These are phyloP conservation scores for Myrmaecium sp. DNA, from an alignment of 2,329 filamentous ascomycete species.

Conservation along the genomic window DNA sequence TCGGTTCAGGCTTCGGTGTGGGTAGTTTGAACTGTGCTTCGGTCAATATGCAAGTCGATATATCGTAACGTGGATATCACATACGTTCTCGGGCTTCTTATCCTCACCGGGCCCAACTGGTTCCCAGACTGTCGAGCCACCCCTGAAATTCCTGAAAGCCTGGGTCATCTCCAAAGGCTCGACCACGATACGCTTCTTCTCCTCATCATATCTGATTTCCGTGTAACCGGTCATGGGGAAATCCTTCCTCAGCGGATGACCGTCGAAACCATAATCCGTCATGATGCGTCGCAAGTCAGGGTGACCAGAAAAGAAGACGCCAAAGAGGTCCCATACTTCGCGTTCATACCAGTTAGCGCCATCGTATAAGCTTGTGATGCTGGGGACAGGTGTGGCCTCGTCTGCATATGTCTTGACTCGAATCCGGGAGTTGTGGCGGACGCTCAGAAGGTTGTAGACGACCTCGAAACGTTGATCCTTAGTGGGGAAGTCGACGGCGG, in stretches of 20 bases:
- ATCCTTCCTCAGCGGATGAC: constrained; percentile 91
- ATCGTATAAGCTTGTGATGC: constrained; percentile 70
- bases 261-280: constrained; percentile 99
- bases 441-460: constrained; percentile 91
- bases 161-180: constrained; percentile 96
- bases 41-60: constrained; percentile 4
- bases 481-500: constrained; percentile 88
- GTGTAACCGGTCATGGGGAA: constrained; percentile 97
- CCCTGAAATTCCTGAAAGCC: constrained; percentile 96
- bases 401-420: constrained; percentile 98
- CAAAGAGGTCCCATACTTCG: constrained; percentile 94
- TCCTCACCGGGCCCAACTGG: constrained; percentile 57
- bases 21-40: constrained; percentile 68
- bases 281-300: constrained; percentile 94
- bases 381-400: constrained; percentile 84
- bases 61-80: constrained; percentile 12
- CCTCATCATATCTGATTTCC: constrained; percentile 93
- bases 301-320: constrained; percentile 90
- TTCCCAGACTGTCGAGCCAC: constrained; percentile 47
- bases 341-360: constrained; percentile 98
- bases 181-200: constrained; percentile 98
- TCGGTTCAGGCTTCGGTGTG: constrained; percentile 80
- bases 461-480: constrained; percentile 93
- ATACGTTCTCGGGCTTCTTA: constrained; percentile 54
- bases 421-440: constrained; percentile 92